Evolutionary conservation across 1,139 yeast genomes (phyloP).

Genomic region (Pichia inconspicua): DNA sequence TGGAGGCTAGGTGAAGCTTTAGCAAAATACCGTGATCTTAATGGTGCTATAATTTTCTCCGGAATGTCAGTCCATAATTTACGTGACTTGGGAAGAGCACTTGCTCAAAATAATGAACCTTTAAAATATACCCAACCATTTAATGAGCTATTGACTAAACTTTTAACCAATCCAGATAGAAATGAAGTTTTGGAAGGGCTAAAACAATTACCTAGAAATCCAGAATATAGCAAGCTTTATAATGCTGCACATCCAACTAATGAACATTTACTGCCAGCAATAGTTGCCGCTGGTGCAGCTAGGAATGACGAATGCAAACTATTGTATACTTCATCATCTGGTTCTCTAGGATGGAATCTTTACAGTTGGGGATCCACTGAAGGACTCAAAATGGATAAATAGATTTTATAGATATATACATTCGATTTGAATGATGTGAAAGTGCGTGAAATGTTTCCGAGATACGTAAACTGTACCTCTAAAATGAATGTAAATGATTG

Average conservation of each 20-base stretch:
- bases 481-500: too few relatives aligned
- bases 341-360: slow-evolving; percentile 62
- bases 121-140: slow-evolving; percentile 47
- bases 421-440: too few relatives aligned
- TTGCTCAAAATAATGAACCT: slow-evolving; percentile 21
- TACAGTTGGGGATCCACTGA: slow-evolving; percentile 35
- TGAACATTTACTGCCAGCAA: slow-evolving; percentile 66
- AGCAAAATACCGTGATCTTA: slow-evolving; percentile 42
- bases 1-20: slow-evolving; percentile 51
- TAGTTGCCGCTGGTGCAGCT: slow-evolving; percentile 59
- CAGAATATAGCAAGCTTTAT: slow-evolving; percentile 32
- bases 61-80: slow-evolving; percentile 80
- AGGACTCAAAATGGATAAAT: neutral
- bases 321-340: slow-evolving; percentile 37
- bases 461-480: too few relatives aligned
- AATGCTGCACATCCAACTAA: slow-evolving; percentile 61
- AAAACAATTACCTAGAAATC: slow-evolving; percentile 29
- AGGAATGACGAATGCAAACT: slow-evolving; percentile 34
- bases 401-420: too few relatives aligned
- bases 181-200: slow-evolving; percentile 27
- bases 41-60: slow-evolving; percentile 50
- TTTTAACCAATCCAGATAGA: slow-evolving; percentile 25
- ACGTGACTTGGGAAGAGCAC: slow-evolving; percentile 37
- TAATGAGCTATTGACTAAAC: slow-evolving; percentile 35
- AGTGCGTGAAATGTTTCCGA: too few relatives aligned